phyloP scores from a whole-genome alignment of 1,139 yeast genomes.

The Yamadazyma atlantica region DNA sequence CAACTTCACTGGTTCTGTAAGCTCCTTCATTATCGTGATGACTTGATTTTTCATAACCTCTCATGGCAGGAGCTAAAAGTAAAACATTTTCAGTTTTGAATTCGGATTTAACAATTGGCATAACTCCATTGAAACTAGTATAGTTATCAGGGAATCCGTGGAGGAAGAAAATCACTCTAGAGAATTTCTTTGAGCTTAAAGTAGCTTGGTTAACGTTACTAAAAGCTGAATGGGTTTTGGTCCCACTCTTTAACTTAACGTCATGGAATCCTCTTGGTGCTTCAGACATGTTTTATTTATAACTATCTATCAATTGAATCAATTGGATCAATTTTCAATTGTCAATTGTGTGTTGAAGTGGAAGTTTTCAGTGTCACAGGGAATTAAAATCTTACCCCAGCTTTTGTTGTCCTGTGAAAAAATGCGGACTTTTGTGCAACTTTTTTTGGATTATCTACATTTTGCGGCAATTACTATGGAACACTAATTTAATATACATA shows the following conservation, averaged over 20 bases:
- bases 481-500: neutral
- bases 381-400: no score
- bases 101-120: constrained; percentile 22
- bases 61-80: constrained; percentile 36
- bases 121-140: constrained; percentile 26
- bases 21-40: constrained; percentile 24
- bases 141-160: constrained; percentile 49
- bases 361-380: no score
- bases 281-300: neutral
- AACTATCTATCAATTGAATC: neutral
- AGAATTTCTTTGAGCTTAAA: constrained; percentile 18
- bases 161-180: constrained; percentile 29
- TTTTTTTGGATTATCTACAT: no score
- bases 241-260: constrained; percentile 9
- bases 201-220: constrained; percentile 9
- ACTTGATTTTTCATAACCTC: constrained; percentile 43
- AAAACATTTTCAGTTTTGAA: constrained; percentile 23
- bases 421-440: no score
- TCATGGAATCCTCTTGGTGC: constrained; percentile 1
- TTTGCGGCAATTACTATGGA: no score
- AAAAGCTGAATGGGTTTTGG: constrained; percentile 12
- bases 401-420: no score
- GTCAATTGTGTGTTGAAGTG: no score
- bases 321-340: neutral
- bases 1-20: constrained; percentile 31